These are phyloP conservation scores for Flaveria robusta DNA, from an alignment of 129 eudicot species.

Conservation along the genomic window DNA sequence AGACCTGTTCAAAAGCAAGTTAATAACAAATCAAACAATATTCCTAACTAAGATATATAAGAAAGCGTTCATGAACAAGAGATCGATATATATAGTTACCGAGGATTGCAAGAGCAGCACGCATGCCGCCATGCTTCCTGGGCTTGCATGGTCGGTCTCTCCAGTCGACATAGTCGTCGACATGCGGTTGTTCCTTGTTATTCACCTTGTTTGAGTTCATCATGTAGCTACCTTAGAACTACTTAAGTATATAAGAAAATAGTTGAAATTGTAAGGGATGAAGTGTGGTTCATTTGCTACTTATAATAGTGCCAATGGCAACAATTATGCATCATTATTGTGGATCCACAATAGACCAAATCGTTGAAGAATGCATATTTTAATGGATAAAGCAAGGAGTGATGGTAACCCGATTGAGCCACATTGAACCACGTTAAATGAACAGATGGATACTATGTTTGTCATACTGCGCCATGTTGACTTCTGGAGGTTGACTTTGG, in stretches of 20 bases:
- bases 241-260: no score
- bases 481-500: slow-evolving; percentile 39
- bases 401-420: slow-evolving; percentile 39
- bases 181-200: slow-evolving; percentile 19
- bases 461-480: slow-evolving; percentile 45
- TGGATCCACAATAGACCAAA: slow-evolving; percentile 41
- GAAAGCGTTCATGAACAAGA: no score
- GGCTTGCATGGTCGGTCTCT: slow-evolving; percentile 73
- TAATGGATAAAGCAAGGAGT: slow-evolving; percentile 30
- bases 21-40: neutral
- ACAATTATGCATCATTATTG: slow-evolving; percentile 30
- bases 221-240: neutral
- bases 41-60: neutral
- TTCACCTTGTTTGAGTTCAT: slow-evolving; percentile 40
- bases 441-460: slow-evolving; percentile 40
- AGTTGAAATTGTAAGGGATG: neutral
- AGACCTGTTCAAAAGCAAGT: slow-evolving; percentile 46
- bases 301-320: slow-evolving; percentile 29
- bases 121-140: slow-evolving; percentile 72
- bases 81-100: slow-evolving; percentile 38
- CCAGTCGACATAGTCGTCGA: slow-evolving; percentile 60
- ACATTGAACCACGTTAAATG: slow-evolving; percentile 40
- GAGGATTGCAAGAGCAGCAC: slow-evolving; percentile 67
- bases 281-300: slow-evolving; percentile 33
- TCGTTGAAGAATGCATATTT: slow-evolving; percentile 9